These are phyloP conservation scores for Alternaria solani DNA, from an alignment of 2,329 filamentous ascomycete genomes.

Conservation along the genomic window DNA sequence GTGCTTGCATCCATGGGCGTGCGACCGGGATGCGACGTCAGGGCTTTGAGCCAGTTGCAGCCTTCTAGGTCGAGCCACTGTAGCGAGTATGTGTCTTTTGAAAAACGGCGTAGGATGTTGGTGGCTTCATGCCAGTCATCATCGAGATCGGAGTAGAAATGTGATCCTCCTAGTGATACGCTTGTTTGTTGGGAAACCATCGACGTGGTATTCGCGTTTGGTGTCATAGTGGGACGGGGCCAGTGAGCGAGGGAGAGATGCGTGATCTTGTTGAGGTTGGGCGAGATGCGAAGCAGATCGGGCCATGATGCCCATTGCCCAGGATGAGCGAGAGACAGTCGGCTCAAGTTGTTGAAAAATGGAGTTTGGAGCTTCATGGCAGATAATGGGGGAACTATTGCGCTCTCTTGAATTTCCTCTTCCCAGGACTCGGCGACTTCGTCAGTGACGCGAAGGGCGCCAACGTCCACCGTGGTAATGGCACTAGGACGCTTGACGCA, in stretches of 20 bases:
- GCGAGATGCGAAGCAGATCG: slow-evolving; percentile 62
- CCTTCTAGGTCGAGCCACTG: slow-evolving; percentile 70
- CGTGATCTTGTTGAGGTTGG: slow-evolving; percentile 64
- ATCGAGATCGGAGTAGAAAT: slow-evolving; percentile 62
- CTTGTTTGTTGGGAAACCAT: slow-evolving; percentile 54
- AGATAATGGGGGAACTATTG: slow-evolving; percentile 6
- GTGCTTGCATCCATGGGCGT: neutral
- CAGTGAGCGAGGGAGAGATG: slow-evolving; percentile 70
- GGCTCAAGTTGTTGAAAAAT: slow-evolving; percentile 62
- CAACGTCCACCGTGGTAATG: slow-evolving; percentile 22
- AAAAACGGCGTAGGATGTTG: slow-evolving; percentile 64
- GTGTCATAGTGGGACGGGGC: slow-evolving; percentile 66
- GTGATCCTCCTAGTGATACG: slow-evolving; percentile 60
- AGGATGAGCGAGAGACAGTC: slow-evolving; percentile 66
- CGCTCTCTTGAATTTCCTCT: slow-evolving; percentile 43
- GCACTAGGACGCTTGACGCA: slow-evolving; percentile 41
- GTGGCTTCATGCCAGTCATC: slow-evolving; percentile 65
- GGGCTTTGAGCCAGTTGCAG: slow-evolving; percentile 64
- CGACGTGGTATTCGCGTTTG: slow-evolving; percentile 59
- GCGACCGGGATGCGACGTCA: slow-evolving; percentile 52
- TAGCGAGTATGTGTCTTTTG: slow-evolving; percentile 64
- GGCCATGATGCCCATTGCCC: slow-evolving; percentile 61
- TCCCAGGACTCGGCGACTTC: slow-evolving; percentile 58
- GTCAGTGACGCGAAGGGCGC: slow-evolving; percentile 22
- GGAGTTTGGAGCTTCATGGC: slow-evolving; percentile 31